phyloP scores from a whole-genome alignment of 495 filamentous ascomycete species.

The Penicillium pulvis region DNA sequence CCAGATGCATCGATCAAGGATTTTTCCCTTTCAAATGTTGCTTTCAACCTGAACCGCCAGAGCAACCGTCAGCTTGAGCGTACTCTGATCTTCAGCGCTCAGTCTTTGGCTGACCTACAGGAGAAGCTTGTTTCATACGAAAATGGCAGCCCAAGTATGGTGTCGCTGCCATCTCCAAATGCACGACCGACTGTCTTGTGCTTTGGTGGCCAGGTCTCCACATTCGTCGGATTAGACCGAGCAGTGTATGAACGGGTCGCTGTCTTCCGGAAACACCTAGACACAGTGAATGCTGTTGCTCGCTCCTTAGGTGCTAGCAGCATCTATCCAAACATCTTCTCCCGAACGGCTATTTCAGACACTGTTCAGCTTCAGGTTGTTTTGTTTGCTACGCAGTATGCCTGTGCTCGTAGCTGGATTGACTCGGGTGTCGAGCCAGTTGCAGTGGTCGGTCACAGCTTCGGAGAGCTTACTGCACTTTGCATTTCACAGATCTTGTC shows the following conservation, averaged over 20 bases:
- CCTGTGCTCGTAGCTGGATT: slow-evolving; percentile 50
- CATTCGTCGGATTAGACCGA: slow-evolving; percentile 42
- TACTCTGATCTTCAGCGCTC: background rate
- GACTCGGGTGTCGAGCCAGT: slow-evolving; percentile 33
- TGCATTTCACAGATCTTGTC: slow-evolving; percentile 37
- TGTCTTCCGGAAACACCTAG: slow-evolving; percentile 43
- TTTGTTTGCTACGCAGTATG: slow-evolving; percentile 53
- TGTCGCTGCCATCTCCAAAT: background rate
- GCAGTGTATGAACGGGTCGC: slow-evolving; percentile 34
- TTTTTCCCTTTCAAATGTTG: background rate
- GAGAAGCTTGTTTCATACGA: background rate
- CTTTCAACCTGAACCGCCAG: slow-evolving; percentile 7
- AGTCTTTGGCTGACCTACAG: background rate
- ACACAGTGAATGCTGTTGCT: slow-evolving; percentile 6
- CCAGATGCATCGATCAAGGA: background rate
- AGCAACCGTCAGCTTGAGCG: background rate
- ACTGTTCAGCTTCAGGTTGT: slow-evolving; percentile 44
- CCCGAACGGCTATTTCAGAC: slow-evolving; percentile 35
- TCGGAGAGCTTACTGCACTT: slow-evolving; percentile 50
- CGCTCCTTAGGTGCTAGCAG: slow-evolving; percentile 29
- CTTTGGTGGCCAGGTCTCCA: slow-evolving; percentile 56
- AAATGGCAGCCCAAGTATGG: background rate
- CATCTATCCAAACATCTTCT: slow-evolving; percentile 54
- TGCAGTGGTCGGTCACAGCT: slow-evolving; percentile 54
- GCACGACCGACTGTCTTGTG: slow-evolving; percentile 47